Evolutionary conservation across 2,329 filamentous ascomycete genomes (phyloP).

Genomic region (Diaporthe sp.): DNA sequence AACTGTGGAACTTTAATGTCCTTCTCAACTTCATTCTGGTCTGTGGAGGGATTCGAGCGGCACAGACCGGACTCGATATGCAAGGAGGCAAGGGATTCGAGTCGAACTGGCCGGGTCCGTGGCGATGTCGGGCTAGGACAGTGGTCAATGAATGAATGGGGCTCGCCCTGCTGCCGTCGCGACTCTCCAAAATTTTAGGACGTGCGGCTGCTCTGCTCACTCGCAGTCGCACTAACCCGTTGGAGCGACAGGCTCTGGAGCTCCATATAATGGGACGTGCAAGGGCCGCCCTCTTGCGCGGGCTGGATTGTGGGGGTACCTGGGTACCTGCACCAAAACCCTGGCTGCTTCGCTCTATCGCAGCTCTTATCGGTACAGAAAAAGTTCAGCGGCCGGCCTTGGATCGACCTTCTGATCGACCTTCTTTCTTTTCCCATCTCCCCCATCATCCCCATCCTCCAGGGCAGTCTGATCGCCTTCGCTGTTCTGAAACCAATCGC

Average conservation of each 20-base stretch:
- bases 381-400: slow-evolving; percentile 17
- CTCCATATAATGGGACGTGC: not conserved
- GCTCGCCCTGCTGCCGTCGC: slow-evolving; percentile 15
- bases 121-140: slow-evolving; percentile 2
- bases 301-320: not conserved
- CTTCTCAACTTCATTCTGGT: slow-evolving; percentile 62
- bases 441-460: not conserved
- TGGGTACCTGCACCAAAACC: not conserved
- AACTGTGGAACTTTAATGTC: slow-evolving; percentile 73
- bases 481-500: slow-evolving; percentile 15
- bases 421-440: not conserved
- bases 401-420: not conserved
- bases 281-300: not conserved
- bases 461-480: not conserved
- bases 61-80: not conserved
- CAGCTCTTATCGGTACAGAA: slow-evolving; percentile 27
- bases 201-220: not conserved
- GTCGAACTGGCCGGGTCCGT: slow-evolving; percentile 25
- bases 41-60: slow-evolving; percentile 31
- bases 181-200: slow-evolving; percentile 32
- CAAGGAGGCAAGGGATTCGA: slow-evolving; percentile 4
- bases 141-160: not conserved
- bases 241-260: not conserved
- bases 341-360: slow-evolving; percentile 1
- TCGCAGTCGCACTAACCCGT: not conserved